Conservation (phyloP, 192 early-diverging fungal species). For the Entomortierella lignicola region DNA sequence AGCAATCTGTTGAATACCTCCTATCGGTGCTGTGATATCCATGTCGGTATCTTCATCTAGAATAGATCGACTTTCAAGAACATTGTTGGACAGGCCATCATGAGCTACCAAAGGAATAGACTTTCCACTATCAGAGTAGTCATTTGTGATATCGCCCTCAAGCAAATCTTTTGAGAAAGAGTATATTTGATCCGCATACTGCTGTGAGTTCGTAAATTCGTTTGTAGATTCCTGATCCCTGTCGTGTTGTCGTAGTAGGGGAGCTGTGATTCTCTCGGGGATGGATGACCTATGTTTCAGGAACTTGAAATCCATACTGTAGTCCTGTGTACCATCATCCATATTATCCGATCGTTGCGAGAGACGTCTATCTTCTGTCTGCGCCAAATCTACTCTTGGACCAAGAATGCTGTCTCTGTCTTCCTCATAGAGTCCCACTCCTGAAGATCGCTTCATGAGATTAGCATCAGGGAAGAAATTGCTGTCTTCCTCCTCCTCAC, state of each 20-base stretch:
- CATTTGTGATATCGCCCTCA: background rate
- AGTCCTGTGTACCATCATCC: constrained; percentile 25
- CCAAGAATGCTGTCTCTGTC: constrained; percentile 21
- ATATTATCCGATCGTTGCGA: background rate
- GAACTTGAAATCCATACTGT: constrained; percentile 25
- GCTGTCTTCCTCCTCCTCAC: constrained; percentile 34
- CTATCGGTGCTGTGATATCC: constrained; percentile 52
- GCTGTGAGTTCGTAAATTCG: background rate
- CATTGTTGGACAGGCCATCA: background rate
- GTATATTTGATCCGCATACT: background rate
- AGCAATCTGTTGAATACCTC: constrained; percentile 35
- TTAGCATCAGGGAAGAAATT: constrained; percentile 20
- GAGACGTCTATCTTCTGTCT: background rate
- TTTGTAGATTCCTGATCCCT: background rate
- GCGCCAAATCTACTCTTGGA: constrained; percentile 7
- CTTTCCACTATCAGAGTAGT: background rate
- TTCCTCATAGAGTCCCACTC: constrained; percentile 13
- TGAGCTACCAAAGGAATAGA: background rate
- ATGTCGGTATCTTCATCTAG: constrained; percentile 37
- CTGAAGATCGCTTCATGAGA: constrained; percentile 37
- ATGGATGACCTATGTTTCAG: constrained; percentile 35
- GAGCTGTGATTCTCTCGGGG: background rate
- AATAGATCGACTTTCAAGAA: background rate
- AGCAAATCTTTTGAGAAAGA: background rate
- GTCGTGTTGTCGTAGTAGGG: background rate